A percentile compares a stretch with the other conserved stretches of the same genome.
phyloP scores from a whole-genome alignment of 2,329 filamentous ascomycete genomes.

The Curvularia hawaiiensis region DNA sequence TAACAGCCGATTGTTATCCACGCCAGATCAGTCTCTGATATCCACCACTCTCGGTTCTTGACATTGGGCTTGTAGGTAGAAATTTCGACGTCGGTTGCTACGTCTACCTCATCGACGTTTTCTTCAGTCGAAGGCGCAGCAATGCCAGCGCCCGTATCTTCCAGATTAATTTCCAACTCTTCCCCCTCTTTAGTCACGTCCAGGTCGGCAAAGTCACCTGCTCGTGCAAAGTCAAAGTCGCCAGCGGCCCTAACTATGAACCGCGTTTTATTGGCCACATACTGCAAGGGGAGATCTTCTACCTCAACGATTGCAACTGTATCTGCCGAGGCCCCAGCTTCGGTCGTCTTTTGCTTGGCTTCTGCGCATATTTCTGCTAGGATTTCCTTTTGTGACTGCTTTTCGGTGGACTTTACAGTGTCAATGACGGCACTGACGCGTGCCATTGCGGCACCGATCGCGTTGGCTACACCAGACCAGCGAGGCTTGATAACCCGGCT shows the following conservation, averaged over 20 bases:
- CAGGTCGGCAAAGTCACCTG: constrained; percentile 34
- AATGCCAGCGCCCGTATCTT: constrained; percentile 10
- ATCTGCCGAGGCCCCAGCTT: constrained; percentile 44
- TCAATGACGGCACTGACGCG: constrained; percentile 58
- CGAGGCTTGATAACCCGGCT: constrained; percentile 62
- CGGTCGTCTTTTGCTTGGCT: constrained; percentile 46
- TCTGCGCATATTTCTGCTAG: constrained; percentile 47
- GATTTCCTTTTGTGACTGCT: constrained; percentile 39
- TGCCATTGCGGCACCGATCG: constrained; percentile 67
- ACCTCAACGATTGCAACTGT: constrained; percentile 42
- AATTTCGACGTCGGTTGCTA: constrained; percentile 32
- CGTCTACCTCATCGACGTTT: constrained; percentile 21
- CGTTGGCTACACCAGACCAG: constrained; percentile 66
- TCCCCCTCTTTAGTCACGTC: constrained; percentile 30
- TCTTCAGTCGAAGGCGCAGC: constrained; percentile 26
- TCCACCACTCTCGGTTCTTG: constrained; percentile 48
- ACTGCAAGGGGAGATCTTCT: constrained; percentile 60
- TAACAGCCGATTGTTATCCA: constrained; percentile 57
- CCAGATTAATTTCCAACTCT: constrained; percentile 11
- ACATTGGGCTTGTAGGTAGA: constrained; percentile 50
- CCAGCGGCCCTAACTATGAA: constrained; percentile 64
- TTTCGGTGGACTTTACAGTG: constrained; percentile 48
- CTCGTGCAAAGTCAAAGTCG: constrained; percentile 48
- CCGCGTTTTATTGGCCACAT: constrained; percentile 58
- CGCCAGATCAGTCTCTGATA: constrained; percentile 53